Base-by-base conservation (phyloP, 106 monocot species). In the Apostasia shenzhenica region DNA sequence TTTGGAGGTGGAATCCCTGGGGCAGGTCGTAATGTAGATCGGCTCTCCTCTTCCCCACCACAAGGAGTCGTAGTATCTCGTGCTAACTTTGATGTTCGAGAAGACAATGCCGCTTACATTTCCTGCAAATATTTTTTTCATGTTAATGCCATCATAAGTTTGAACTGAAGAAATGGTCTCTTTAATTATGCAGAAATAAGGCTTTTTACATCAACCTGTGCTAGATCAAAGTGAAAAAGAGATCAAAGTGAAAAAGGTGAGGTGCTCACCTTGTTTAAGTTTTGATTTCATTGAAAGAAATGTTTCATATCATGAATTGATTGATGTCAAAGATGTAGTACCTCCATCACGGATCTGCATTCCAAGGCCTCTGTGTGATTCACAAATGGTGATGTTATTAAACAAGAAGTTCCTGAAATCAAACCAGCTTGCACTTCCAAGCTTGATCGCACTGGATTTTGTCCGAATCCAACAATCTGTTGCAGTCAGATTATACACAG, bases 21-120 rank as follows among this genome's bases (percentile, higher is more conserved):
- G 90, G 57, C 97, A 99, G 42, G 84, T 89, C 8, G 92, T 92
- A 59, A 99, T 77, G 78, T 93, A 99, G 41, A 92, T 97, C 0
- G 97, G 92, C 69, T 99, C 97, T 1, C 92, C 97, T 74, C 97
- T 82, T 62, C 97, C 97, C 97, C 97, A 99, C 97, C 97, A 99
- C 47, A 76, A 87, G 12, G 92, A 92, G 49, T 99, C 83, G 57
- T 99, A 99, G 76, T 92, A 99, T 64, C 89, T 92, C 37, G 92
- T 99, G 73, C 85, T 87, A 10, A 92, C 81, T 38, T 81, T 89
- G 67, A 99, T 99, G 80, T 99, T 90, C 42, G 97, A 99, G 76
- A 99, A 99, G 41, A 81, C 66, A 14, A 99, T 47, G 66, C 76
- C 74, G 26, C 78, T 87, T 39, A 90, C 97, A 59, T 84, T 86